Percentiles rank a stretch among this genome's conserved stretches.
These are phyloP conservation scores for Tolypocladium endophyticum DNA, from an alignment of 2,329 filamentous ascomycete species.

Conservation along the genomic window DNA sequence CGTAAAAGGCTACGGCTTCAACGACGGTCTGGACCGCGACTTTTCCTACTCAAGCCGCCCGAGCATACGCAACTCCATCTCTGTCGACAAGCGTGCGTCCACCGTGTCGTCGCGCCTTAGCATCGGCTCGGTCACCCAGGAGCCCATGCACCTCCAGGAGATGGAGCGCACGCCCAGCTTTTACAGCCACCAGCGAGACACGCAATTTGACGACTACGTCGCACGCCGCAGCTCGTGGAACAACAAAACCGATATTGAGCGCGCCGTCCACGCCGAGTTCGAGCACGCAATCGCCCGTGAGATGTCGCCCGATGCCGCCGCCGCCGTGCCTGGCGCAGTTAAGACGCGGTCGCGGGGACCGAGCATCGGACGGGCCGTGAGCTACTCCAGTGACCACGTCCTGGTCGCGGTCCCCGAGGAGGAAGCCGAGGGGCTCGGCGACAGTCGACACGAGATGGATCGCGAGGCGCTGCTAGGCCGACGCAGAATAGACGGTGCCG, in stretches of 20 bases:
- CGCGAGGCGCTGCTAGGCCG: conserved; percentile 7
- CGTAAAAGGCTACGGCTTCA: conserved; percentile 37
- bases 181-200: conserved; percentile 35
- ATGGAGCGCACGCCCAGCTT: conserved; percentile 15
- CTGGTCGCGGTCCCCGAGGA: conserved; percentile 29
- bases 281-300: conserved; percentile 9
- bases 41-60: conserved; percentile 12
- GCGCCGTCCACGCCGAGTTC: conserved; percentile 20
- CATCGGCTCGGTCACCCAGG: conserved; percentile 10
- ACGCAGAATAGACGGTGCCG: conserved; percentile 11
- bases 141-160: conserved; percentile 11
- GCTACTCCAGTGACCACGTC: conserved; percentile 25
- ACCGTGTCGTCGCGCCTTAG: conserved; percentile 18
- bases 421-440: conserved; percentile 13
- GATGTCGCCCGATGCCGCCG: conserved; percentile 2
- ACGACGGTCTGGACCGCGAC: conserved; percentile 18
- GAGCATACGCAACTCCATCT: conserved; percentile 11
- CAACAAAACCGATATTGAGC: conserved; percentile 15
- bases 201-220: conserved; percentile 35
- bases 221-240: conserved; percentile 18
- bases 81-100: conserved; percentile 16
- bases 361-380: conserved; percentile 18
- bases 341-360: conserved; percentile 13
- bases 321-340: conserved; percentile 1
- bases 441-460: not conserved